Evolutionary conservation across 2,329 filamentous ascomycete genomes (phyloP), one percentile per base, ranked within the genome.

Genomic region (Aschersonia sp.): DNA sequence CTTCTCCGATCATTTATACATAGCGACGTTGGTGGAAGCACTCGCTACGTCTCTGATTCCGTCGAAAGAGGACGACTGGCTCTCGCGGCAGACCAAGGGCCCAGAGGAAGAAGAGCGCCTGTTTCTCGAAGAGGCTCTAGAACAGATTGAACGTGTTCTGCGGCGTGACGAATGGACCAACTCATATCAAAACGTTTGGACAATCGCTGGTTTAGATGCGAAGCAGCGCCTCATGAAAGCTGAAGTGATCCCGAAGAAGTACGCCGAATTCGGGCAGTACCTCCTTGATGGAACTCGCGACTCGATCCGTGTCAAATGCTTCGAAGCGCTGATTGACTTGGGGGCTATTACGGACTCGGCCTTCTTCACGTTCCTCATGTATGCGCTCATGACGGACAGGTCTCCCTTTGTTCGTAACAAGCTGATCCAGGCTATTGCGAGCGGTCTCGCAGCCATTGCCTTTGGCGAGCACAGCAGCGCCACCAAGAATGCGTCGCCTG

Each of bases 1-100:
- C 45, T 94, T 80, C 59, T 95, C 89, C 4, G 94, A 98, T 58
- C 84, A 89, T 52, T 82, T 86, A 57, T 98, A 96, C 60, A 79
- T 98, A 47, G 81, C 88, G 5, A 84, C 76, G 29, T 72, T 98
- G 30, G 84, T 98, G 6, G 69, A 73, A 42, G 72, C 75, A 0
- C 63, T 83, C 30, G 73, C 78, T 1, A 72, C 71, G 0, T 79
- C 75, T n/a, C 66, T 81, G 30, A 71, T 82, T 45, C 71, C 73
- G 0, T 61, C 64, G 41, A 65, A 71, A 50, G 59, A 66, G 56
- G 65, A 71, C 35, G 67, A 74, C 53, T 61, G 68, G 64, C 60
- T 66, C 52, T 57, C 71, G 53, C 55, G 66, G 28, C 68, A 68
- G 48, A 69, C 71, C 43, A 68, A 69, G 48, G 66, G 72, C 28